Conservation (phyloP, 2,329 filamentous ascomycete species). For the Stagonosporopsis rhizophila region DNA sequence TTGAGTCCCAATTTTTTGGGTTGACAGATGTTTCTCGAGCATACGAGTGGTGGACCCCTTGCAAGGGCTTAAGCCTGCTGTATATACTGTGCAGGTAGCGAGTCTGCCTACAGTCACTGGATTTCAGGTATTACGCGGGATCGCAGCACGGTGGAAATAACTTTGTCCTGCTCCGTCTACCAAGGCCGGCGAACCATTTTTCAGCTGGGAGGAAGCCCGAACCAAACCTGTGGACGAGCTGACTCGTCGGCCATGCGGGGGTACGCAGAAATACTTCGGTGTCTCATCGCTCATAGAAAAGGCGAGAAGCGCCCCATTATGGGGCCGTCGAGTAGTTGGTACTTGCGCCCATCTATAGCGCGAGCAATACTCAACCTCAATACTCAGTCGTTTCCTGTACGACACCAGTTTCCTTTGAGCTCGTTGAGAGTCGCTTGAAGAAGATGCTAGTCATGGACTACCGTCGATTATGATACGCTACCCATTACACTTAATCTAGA, state of each 20-base stretch:
- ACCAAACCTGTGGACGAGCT: background rate
- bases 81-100: too few species aligned
- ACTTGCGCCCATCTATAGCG: background rate
- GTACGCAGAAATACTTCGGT: background rate
- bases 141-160: background rate
- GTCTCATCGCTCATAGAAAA: background rate
- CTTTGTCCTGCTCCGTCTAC: background rate
- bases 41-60: too few species aligned
- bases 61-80: too few species aligned
- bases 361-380: background rate
- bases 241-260: background rate
- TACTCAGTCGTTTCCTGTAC: background rate
- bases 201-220: background rate
- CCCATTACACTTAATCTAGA: background rate
- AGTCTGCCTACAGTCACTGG: too few species aligned
- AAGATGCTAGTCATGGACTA: background rate
- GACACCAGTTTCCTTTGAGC: background rate
- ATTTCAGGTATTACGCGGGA: too few species aligned
- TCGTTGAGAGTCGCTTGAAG: background rate
- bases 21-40: too few species aligned
- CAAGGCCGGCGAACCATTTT: background rate
- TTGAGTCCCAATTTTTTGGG: too few species aligned
- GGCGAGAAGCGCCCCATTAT: background rate
- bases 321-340: background rate
- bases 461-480: too few species aligned